A percentile compares a stretch with the other conserved stretches of the same genome.
Evolutionary conservation across 768 basidiomycete genomes (phyloP).

Genomic region (Butyriboletus loyo): DNA sequence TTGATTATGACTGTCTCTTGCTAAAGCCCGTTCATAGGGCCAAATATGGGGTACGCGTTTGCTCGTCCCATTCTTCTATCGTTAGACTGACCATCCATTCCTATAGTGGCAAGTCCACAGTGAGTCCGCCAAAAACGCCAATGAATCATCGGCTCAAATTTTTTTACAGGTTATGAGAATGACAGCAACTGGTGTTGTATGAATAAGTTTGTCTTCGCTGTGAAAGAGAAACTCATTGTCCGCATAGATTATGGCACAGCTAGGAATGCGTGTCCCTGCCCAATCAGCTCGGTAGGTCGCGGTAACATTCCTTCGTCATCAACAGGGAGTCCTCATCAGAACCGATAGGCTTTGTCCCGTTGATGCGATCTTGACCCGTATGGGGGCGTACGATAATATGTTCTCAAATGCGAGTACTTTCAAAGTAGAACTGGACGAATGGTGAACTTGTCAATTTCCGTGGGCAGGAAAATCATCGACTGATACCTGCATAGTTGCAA

Average conservation of each 20-base stretch:
- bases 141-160: neutral
- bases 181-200: conserved; percentile 89
- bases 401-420: conserved; percentile 93
- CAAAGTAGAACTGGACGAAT: conserved; percentile 98
- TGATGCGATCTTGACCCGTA: conserved; percentile 90
- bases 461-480: neutral
- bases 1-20: neutral
- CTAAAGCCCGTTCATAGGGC: conserved; percentile 43
- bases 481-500: conserved; percentile 62
- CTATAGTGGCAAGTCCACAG: conserved; percentile 73
- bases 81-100: neutral
- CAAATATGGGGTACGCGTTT: conserved; percentile 78
- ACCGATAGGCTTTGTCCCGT: conserved; percentile 72
- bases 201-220: conserved; percentile 19
- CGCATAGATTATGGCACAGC: conserved; percentile 80
- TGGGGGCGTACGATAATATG: conserved; percentile 99
- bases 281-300: conserved; percentile 61
- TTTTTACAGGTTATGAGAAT: conserved; percentile 79
- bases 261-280: conserved; percentile 96
- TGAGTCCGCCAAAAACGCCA: conserved; percentile 24
- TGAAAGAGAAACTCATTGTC: conserved; percentile 4
- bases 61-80: neutral
- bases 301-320: neutral
- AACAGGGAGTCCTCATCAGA: conserved; percentile 4
- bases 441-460: conserved; percentile 42